phyloP scores from a whole-genome alignment of 1,139 yeast species.

The Sugiyamaella sp. region DNA sequence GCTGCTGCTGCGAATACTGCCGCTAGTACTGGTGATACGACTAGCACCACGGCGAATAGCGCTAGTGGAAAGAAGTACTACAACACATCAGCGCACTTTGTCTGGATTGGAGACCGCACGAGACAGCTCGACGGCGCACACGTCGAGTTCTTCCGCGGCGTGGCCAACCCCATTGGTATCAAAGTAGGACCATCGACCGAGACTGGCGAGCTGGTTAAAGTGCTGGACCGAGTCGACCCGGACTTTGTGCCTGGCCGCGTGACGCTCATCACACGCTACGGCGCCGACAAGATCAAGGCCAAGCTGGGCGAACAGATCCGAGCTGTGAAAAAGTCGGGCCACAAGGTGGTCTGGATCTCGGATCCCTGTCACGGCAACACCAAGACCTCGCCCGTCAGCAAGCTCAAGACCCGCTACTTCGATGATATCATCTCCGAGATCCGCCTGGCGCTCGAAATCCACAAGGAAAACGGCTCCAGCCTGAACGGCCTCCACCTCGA shows the following conservation, averaged over 20 bases:
- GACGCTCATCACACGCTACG: conserved; percentile 49
- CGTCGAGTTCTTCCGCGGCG: conserved; percentile 50
- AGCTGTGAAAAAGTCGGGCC: conserved; percentile 47
- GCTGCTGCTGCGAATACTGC: conserved; percentile 20
- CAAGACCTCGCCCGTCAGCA: conserved; percentile 45
- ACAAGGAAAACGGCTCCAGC: conserved; percentile 39
- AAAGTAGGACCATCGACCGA: conserved; percentile 50
- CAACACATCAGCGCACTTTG: conserved; percentile 49
- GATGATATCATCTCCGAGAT: conserved; percentile 49
- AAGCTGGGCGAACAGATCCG: conserved; percentile 46
- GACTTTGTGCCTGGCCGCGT: conserved; percentile 46
- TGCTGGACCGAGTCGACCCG: conserved; percentile 48
- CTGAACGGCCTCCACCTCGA: conserved; percentile 50
- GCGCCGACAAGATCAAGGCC: conserved; percentile 43
- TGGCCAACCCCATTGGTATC: conserved; percentile 49
- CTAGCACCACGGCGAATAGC: not conserved
- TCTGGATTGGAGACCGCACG: conserved; percentile 52
- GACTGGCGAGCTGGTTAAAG: conserved; percentile 43
- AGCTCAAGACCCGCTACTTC: conserved; percentile 48
- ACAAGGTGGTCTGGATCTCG: conserved; percentile 48
- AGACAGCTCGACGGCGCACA: conserved; percentile 51
- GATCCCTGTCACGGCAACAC: conserved; percentile 52
- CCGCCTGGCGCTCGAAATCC: conserved; percentile 44
- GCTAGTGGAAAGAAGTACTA: conserved; percentile 39
- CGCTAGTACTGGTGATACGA: not conserved